Evolutionary conservation across 2,329 filamentous ascomycete genomes (phyloP).

Genomic region (Exophiala spinifera): DNA sequence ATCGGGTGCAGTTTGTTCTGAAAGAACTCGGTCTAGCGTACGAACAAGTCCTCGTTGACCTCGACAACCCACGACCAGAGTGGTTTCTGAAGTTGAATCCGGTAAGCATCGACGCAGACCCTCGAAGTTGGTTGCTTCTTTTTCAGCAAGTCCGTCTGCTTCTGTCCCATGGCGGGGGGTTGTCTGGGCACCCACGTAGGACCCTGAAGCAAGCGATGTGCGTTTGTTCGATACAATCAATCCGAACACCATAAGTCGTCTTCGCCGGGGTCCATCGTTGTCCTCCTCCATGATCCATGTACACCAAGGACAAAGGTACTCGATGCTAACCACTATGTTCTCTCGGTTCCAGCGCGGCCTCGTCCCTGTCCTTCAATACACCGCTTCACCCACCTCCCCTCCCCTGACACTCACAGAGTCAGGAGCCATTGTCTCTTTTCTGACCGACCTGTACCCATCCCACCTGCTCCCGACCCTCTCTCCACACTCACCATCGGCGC

Average conservation of each 20-base stretch:
- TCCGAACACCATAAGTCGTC: no score
- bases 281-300: no score
- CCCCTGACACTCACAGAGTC: slow-evolving; percentile 72
- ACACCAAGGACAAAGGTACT: no score
- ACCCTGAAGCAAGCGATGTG: no score
- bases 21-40: slow-evolving; percentile 64
- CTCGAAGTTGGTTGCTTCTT: no score
- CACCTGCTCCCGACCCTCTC: slow-evolving; percentile 49
- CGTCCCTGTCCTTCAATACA: slow-evolving; percentile 59
- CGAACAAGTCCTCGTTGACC: slow-evolving; percentile 70
- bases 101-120: slow-evolving; percentile 52
- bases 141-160: no score
- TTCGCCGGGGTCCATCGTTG: no score
- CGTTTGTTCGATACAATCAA: no score
- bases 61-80: slow-evolving; percentile 63
- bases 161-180: no score
- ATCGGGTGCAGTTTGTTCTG: slow-evolving; percentile 71
- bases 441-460: slow-evolving; percentile 66
- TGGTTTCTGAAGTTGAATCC: slow-evolving; percentile 73
- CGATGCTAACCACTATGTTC: neutral
- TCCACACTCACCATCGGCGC: slow-evolving; percentile 1
- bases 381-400: slow-evolving; percentile 49
- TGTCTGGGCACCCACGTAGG: no score
- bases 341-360: slow-evolving; percentile 57
- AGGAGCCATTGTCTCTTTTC: slow-evolving; percentile 68